Evolutionary conservation across 495 filamentous ascomycete genomes (phyloP).

Genomic region (Neohortaea acidophila): DNA sequence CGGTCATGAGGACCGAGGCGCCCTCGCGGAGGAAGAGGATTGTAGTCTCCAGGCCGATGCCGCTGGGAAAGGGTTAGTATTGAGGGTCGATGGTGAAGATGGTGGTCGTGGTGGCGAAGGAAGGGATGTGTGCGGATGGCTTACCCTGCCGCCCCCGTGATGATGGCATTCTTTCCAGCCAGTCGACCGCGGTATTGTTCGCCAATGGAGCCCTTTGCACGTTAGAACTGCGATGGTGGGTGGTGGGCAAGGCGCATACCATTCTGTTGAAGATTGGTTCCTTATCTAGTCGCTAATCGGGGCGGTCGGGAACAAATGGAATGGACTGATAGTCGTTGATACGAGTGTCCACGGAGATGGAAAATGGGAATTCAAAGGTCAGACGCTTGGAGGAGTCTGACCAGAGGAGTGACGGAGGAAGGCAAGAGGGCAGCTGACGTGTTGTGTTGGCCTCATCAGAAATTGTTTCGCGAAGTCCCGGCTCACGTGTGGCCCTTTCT

Average conservation of each 20-base stretch:
- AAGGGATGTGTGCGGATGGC: background rate
- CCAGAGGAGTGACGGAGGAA: too few species aligned
- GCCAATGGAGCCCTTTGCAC: conserved; percentile 14
- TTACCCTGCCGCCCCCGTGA: conserved; percentile 84
- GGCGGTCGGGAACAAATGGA: too few species aligned
- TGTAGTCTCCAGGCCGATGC: conserved; percentile 87
- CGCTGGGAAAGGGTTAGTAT: conserved; percentile 35
- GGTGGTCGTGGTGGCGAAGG: background rate
- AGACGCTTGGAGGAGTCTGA: too few species aligned
- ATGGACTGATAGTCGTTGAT: too few species aligned
- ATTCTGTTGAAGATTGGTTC: conserved; percentile 7
- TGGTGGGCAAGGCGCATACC: background rate
- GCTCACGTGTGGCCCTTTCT: too few species aligned
- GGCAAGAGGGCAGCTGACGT: too few species aligned
- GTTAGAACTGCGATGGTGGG: background rate
- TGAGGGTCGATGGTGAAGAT: background rate
- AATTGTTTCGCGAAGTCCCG: too few species aligned
- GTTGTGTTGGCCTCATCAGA: too few species aligned
- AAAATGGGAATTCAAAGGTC: too few species aligned
- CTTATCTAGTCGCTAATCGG: too few species aligned
- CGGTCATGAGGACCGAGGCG: conserved; percentile 71
- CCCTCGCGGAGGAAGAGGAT: conserved; percentile 88
- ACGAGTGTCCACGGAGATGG: too few species aligned
- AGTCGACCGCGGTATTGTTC: conserved; percentile 37
- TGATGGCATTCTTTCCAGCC: conserved; percentile 79